Evolutionary conservation across 2,329 filamentous ascomycete species (phyloP).

Genomic region (Aphanocladium album): DNA sequence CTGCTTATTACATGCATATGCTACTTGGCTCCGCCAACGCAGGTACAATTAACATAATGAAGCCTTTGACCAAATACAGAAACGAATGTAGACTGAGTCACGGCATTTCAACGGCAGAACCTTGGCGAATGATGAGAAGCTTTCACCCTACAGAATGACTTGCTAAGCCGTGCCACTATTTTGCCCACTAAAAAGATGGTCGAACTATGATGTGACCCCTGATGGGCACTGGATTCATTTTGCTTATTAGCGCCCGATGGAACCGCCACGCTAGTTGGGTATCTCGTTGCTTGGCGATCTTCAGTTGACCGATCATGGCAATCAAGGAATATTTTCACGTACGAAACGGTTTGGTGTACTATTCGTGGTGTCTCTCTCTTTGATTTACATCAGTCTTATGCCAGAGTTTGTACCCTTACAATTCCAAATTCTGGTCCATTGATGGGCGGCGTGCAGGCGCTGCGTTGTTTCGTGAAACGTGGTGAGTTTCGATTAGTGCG

Average conservation of each 20-base stretch:
- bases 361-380: no score
- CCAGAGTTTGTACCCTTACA: no score
- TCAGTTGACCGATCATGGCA: background rate
- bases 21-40: background rate
- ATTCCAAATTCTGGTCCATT: no score
- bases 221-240: background rate
- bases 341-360: no score
- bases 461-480: no score
- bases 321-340: background rate
- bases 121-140: background rate
- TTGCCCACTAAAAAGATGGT: background rate
- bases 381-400: no score
- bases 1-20: background rate
- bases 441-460: no score
- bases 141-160: background rate
- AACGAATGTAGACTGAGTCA: no score
- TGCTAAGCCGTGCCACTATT: background rate
- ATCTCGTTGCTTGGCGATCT: background rate
- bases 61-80: background rate
- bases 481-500: no score
- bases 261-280: no score
- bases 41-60: background rate
- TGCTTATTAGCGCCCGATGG: no score
- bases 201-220: background rate
- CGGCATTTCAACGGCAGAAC: no score